These are phyloP conservation scores for Gracilariopsis chorda DNA, from an alignment of 23 red algal genomes.

Conservation along the genomic window DNA sequence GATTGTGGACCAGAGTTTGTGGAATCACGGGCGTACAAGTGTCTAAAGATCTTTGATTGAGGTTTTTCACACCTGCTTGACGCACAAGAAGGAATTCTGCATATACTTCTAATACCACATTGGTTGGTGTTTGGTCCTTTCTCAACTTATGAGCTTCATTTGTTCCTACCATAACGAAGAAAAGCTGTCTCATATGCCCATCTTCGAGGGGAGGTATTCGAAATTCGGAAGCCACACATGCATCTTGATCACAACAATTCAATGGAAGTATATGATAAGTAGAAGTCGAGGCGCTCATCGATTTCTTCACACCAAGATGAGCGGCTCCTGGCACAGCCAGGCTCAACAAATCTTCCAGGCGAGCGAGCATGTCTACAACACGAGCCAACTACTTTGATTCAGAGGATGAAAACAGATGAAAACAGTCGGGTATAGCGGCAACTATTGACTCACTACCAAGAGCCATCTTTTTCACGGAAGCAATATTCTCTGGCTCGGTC, in stretches of 20 bases:
- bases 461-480: conserved; percentile 25
- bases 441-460: conserved; percentile 68
- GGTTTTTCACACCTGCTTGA: conserved; percentile 60
- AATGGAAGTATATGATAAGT: conserved; percentile 86
- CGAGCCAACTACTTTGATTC: conserved; percentile 61
- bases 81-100: conserved; percentile 90
- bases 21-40: conserved; percentile 81
- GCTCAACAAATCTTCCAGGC: conserved; percentile 63
- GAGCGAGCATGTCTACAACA: conserved; percentile 72
- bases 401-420: conserved; percentile 68
- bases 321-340: conserved; percentile 64
- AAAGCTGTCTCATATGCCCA: conserved; percentile 51
- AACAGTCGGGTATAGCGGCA: conserved; percentile 80
- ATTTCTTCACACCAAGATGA: conserved; percentile 64
- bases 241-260: conserved; percentile 76
- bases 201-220: conserved; percentile 54
- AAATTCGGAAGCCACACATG: conserved; percentile 46
- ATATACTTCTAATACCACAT: conserved; percentile 93
- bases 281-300: conserved; percentile 66
- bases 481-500: conserved; percentile 74
- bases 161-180: conserved; percentile 75
- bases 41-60: conserved; percentile 80
- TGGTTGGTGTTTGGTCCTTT: conserved; percentile 76
- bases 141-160: conserved; percentile 48
- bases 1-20: conserved; percentile 58